Evolutionary conservation across 768 basidiomycete genomes (phyloP).

Genomic region (Boletellus emodensis): DNA sequence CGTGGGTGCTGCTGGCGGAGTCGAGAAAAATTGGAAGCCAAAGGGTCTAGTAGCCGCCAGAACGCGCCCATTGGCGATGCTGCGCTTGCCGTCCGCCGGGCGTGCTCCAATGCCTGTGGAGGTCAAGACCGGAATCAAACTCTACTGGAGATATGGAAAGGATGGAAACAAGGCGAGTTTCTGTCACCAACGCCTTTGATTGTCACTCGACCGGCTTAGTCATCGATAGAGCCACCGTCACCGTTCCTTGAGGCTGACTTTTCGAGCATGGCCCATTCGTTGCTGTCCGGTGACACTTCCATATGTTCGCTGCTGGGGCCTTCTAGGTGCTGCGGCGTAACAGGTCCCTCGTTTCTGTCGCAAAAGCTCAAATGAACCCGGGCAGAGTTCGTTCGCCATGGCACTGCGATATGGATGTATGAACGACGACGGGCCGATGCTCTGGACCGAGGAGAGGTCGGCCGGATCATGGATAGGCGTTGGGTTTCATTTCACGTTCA

Average conservation of each 20-base stretch:
- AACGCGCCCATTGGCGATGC: too few relatives aligned
- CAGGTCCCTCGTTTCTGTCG: constrained; percentile 12
- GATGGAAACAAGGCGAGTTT: not conserved
- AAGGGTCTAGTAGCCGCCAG: not conserved
- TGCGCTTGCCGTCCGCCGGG: not conserved
- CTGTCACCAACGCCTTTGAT: not conserved
- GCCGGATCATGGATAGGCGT: constrained; percentile 19
- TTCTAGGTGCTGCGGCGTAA: constrained; percentile 4
- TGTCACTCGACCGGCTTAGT: constrained; percentile 24
- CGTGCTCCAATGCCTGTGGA: not conserved
- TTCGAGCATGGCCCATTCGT: constrained; percentile 1
- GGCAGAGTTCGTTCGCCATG: not conserved
- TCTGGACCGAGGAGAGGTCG: constrained; percentile 1
- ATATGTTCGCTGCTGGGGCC: not conserved
- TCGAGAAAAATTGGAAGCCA: constrained; percentile 1
- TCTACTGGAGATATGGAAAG: constrained; percentile 1
- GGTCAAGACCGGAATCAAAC: too few relatives aligned
- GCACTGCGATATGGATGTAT: not conserved
- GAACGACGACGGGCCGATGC: not conserved
- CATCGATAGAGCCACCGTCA: constrained; percentile 4
- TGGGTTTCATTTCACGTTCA: constrained; percentile 3
- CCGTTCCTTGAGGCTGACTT: constrained; percentile 15
- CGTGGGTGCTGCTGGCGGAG: too few relatives aligned
- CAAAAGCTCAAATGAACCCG: constrained; percentile 7
- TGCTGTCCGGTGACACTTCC: not conserved